Evolutionary conservation across 164 flowering plant genomes (phyloP), one percentile per base, ranked within the genome.

Genomic region (Vitis labrusca): DNA sequence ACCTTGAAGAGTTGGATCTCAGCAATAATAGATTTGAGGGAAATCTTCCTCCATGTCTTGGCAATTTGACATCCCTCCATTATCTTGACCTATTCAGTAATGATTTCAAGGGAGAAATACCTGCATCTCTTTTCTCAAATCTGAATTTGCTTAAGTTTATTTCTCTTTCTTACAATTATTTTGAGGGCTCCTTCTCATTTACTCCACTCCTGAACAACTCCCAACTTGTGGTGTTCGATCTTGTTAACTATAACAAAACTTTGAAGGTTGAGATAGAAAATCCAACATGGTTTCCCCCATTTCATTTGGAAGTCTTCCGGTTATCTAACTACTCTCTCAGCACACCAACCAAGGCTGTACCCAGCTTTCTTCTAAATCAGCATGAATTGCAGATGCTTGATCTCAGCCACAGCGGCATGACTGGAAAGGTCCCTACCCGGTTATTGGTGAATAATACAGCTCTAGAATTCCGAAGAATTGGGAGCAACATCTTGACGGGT

Each of bases 61-160:
- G 15, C 10, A 69, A 69, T 50, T 56, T 73, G 62, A 73, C 76
- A 13, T 59, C 73, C 7, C 72, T 79, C 37, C 52, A 17, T 8
- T 16, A 67, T 5, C 32, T 79, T 16, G 77, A 76, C 27, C 72
- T 76, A 53, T 59, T 66, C 30, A 15, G 17, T 8, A 72, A 76
- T 64, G 16, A 51, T 1, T 72, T 76, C 50, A 13, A 23, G 44
- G 78, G 78, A 47, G 51, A 3, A 10, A 66, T 75, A 49, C 55
- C 78, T 1, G 4, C 56, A n/a, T 27, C 64, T 9, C 61, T 14
- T 10, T 29, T 61, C 50, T 6, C 49, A 5, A 61, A 53, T 50
- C 73, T 67, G 15, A n/a, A 3, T 4, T 66, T 32, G 5, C 66
- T 66, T 3, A 64, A 61, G 52, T 75, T 62, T 13, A 23, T 75